Conservation (phyloP, 225 moss, liverwort and hornwort genomes). For the Physcomitrellopsis africana region DNA sequence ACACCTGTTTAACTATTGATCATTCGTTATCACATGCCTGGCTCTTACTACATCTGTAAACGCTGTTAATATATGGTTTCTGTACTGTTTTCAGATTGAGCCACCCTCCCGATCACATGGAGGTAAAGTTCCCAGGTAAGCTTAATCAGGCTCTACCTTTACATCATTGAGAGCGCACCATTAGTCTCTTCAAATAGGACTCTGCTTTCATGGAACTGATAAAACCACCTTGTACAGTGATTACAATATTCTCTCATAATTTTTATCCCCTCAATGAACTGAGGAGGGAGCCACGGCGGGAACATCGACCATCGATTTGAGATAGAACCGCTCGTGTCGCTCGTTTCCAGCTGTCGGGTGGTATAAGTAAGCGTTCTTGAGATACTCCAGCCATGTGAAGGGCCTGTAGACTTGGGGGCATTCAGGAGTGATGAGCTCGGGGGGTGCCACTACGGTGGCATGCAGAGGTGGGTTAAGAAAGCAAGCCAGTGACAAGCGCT, state of each 20-base stretch:
- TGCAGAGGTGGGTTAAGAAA: conserved; percentile 61
- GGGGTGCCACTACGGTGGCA: conserved; percentile 57
- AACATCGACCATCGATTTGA: conserved; percentile 46
- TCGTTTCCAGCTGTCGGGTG: conserved; percentile 61
- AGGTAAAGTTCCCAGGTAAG: conserved; percentile 9
- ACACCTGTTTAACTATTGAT: conserved; percentile 26
- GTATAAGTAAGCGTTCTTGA: conserved; percentile 63
- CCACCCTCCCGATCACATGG: conserved; percentile 29
- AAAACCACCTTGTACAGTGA: too few species aligned
- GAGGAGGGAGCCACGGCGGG: conserved; percentile 45
- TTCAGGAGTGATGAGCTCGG: conserved; percentile 69
- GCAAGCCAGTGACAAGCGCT: conserved; percentile 65
- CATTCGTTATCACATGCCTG: not conserved
- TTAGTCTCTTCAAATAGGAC: not conserved
- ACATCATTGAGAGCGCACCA: conserved; percentile 39
- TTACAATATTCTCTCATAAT: too few species aligned
- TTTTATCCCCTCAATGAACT: conserved; percentile 36
- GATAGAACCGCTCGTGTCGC: conserved; percentile 64
- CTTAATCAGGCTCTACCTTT: conserved; percentile 23
- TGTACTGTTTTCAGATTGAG: not conserved
- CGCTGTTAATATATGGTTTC: not conserved
- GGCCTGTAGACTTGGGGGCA: conserved; percentile 70
- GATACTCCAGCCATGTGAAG: conserved; percentile 64
- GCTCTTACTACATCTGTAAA: not conserved
- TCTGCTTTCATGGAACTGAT: too few species aligned